Evolutionary conservation across 148 eudicot genomes (phyloP).

Genomic region (Heliosperma pusillum): DNA sequence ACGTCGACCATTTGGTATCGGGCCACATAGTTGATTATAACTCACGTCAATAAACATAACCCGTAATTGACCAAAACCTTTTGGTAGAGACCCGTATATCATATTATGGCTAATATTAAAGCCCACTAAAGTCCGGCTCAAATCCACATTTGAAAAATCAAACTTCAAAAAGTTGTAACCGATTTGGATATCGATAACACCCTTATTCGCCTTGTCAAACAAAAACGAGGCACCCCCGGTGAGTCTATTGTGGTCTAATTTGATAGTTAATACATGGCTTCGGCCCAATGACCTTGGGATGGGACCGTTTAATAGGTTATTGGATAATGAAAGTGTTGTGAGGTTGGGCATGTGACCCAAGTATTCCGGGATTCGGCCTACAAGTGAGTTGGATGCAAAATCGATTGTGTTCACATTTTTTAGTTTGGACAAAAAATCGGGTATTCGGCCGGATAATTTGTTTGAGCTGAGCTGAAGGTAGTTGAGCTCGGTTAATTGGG

Average conservation of each 20-base stretch:
- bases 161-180: slow-evolving; percentile 8
- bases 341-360: slow-evolving; percentile 25
- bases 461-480: slow-evolving; percentile 13
- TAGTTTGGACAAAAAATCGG: slow-evolving; percentile 15
- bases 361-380: slow-evolving; percentile 37
- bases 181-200: background rate
- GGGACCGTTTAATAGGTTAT: slow-evolving; percentile 35
- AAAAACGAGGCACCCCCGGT: slow-evolving; percentile 46
- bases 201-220: slow-evolving; percentile 24
- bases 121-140: background rate
- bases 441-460: slow-evolving; percentile 24
- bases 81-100: slow-evolving; percentile 18
- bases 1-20: slow-evolving; percentile 4
- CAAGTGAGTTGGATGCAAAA: slow-evolving; percentile 22
- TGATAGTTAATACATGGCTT: background rate
- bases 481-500: slow-evolving; percentile 11
- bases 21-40: slow-evolving; percentile 8
- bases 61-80: background rate
- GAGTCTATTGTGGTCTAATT: slow-evolving; percentile 30
- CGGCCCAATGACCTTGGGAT: slow-evolving; percentile 32
- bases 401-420: background rate
- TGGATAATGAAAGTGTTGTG: slow-evolving; percentile 23
- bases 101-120: slow-evolving; percentile 15
- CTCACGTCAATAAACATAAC: background rate
- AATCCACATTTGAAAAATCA: slow-evolving; percentile 14